Base-by-base conservation (phyloP, 305 asterid genomes). In the Caryopteris hybrid region DNA sequence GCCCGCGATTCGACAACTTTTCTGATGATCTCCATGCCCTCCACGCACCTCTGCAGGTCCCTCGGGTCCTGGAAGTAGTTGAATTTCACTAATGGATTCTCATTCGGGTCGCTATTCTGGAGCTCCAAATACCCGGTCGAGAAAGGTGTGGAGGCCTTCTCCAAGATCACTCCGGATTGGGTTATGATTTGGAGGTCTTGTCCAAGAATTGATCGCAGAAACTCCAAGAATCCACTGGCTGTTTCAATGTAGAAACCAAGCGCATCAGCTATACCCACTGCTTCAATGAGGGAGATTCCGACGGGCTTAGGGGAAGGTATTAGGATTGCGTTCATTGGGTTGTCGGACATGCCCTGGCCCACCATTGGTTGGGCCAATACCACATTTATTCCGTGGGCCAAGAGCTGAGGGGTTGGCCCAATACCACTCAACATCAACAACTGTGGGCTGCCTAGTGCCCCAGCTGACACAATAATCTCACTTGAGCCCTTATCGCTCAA, bases 391-490 rank as follows among this genome's bases (percentile, higher is more conserved):
- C 59, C 71, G 0, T 69, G 80, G 74, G 83, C 78, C 62, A 0
- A 63, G 0, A 85, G 78, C 0, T 80, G 71, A 0, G 13, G 64
- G 60, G 68, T 70, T 5, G 86, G 88, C 73, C 97, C 98, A 50
- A 92, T 82, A 9, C 98, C 96, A 29, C 97, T 92, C 17, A 92
- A 16, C 96, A 92, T 79, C 29, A 88, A 42, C 16, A 88, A 9
- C 20, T 86, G 97, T 73, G 97, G 97, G 85, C 97, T 92, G 21
- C 96, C 98, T 0, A 92, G 8, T 47, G 97, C 88, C 8, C 98
- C 98, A 0, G 96, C 91, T 7, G 87, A 83, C 2, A 89, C 18
- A 1, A 89, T 72, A 9, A 92, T 65, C 83, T 92, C 98, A 42
- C 74, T 86, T 46, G 4, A 67, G 2, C 73, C 13, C 8, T 80